A percentile compares a stretch with the other conserved stretches of the same genome.
phyloP scores from a whole-genome alignment of 2,329 filamentous ascomycete genomes.

The Aspergillus ibericus region DNA sequence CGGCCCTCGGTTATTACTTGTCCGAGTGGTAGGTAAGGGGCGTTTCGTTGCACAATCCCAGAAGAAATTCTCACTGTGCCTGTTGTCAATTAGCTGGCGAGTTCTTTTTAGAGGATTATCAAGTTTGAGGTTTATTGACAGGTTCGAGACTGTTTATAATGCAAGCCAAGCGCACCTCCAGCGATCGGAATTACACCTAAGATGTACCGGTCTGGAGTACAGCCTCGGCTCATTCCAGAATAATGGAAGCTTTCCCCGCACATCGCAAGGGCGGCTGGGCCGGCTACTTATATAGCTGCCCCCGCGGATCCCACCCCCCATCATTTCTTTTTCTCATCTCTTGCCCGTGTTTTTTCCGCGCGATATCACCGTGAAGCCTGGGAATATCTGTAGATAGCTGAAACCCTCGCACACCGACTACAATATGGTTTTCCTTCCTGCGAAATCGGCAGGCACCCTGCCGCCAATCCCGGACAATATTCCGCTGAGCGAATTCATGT shows the following conservation, averaged over 20 bases:
- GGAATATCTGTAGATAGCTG: neutral
- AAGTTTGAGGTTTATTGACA: too few relatives aligned
- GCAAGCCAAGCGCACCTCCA: neutral
- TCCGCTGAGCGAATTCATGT: slow-evolving; percentile 74
- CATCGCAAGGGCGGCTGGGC: neutral
- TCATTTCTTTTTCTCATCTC: neutral
- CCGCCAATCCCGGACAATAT: slow-evolving; percentile 70
- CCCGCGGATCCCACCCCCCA: neutral
- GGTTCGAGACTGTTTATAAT: neutral
- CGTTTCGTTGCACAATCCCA: too few relatives aligned
- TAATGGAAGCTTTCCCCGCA: slow-evolving; percentile 17
- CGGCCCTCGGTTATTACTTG: neutral
- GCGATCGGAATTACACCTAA: neutral
- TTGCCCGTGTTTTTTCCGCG: neutral
- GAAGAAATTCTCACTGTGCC: too few relatives aligned
- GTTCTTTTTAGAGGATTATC: too few relatives aligned
- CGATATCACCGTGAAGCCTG: neutral
- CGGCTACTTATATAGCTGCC: neutral
- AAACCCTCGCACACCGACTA: neutral
- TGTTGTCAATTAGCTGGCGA: too few relatives aligned
- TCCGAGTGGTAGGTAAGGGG: neutral
- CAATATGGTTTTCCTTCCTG: slow-evolving; percentile 49
- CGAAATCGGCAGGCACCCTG: slow-evolving; percentile 40
- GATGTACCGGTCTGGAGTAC: neutral
- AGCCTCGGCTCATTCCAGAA: neutral